A percentile compares a stretch with the other conserved stretches of the same genome.
These are phyloP conservation scores for Scutellaria minor DNA, from an alignment of 257 asterid species.

Conservation along the genomic window DNA sequence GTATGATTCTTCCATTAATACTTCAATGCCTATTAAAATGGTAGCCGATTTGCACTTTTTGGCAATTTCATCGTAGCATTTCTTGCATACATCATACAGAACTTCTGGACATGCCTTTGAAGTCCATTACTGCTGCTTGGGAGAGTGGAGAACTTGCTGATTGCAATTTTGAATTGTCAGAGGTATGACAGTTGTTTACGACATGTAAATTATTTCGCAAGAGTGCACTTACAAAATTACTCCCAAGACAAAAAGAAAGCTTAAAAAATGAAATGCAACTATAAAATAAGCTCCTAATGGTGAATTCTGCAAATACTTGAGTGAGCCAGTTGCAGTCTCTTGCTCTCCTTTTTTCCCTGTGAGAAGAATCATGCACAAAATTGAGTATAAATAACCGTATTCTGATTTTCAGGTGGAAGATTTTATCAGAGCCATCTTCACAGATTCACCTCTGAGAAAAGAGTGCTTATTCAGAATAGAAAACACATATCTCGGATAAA, in stretches of 20 bases:
- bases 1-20: constrained; percentile 41
- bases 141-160: constrained; percentile 85
- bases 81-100: constrained; percentile 46
- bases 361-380: too few relatives aligned
- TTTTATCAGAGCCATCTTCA: constrained; percentile 86
- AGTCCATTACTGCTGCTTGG: constrained; percentile 80
- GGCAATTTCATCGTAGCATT: constrained; percentile 6
- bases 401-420: constrained; percentile 67
- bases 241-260: background rate
- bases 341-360: too few relatives aligned
- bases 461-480: constrained; percentile 81
- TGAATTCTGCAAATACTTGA: background rate
- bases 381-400: background rate
- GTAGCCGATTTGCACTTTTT: constrained; percentile 24
- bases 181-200: constrained; percentile 53
- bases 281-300: background rate
- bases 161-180: constrained; percentile 63
- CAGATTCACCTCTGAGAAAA: constrained; percentile 87
- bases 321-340: too few relatives aligned
- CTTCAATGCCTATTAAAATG: background rate
- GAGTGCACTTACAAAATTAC: background rate
- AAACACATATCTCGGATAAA: constrained; percentile 32
- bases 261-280: background rate
- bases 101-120: constrained; percentile 94
- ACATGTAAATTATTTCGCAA: background rate